Conservation (phyloP, 345 rosid genomes). For the Gynandropsis gynandra region DNA sequence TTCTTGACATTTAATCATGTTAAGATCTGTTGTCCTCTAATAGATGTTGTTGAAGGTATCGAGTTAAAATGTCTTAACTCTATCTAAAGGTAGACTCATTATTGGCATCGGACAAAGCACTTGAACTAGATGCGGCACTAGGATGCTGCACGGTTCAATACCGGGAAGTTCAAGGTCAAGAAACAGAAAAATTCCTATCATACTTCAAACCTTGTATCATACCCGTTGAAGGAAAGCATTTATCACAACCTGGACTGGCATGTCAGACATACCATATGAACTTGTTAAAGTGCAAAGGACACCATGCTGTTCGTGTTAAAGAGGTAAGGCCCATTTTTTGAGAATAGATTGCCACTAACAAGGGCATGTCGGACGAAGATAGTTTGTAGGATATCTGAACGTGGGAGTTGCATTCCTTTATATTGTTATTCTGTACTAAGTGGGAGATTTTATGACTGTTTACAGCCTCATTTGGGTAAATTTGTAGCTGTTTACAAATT, state of each 20-base stretch:
- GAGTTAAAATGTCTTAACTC: conserved; percentile 11
- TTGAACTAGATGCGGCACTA: conserved; percentile 66
- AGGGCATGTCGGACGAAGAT: neutral
- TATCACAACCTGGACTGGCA: conserved; percentile 30
- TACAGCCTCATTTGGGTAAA: neutral
- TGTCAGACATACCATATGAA: conserved; percentile 41
- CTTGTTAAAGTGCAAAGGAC: conserved; percentile 68
- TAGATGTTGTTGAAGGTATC: conserved; percentile 2
- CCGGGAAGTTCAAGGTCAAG: conserved; percentile 82
- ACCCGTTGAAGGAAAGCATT: conserved; percentile 59
- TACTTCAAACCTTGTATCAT: conserved; percentile 83
- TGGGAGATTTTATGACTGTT: conserved; percentile 7
- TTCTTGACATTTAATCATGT: neutral
- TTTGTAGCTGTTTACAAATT: neutral
- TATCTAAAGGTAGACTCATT: conserved; percentile 52
- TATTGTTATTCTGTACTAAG: neutral
- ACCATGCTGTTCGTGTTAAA: conserved; percentile 72
- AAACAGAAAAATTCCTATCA: conserved; percentile 69
- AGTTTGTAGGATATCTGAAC: neutral
- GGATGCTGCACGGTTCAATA: conserved; percentile 84
- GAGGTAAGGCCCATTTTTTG: conserved; percentile 42
- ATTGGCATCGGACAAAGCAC: conserved; percentile 66
- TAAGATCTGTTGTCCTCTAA: neutral
- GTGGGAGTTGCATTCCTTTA: neutral
- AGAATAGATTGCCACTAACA: neutral